A percentile compares a stretch with the other conserved stretches of the same genome.
Evolutionary conservation across 176 grass and related monocot species (phyloP).

Genomic region (Oropetium thomaeum): DNA sequence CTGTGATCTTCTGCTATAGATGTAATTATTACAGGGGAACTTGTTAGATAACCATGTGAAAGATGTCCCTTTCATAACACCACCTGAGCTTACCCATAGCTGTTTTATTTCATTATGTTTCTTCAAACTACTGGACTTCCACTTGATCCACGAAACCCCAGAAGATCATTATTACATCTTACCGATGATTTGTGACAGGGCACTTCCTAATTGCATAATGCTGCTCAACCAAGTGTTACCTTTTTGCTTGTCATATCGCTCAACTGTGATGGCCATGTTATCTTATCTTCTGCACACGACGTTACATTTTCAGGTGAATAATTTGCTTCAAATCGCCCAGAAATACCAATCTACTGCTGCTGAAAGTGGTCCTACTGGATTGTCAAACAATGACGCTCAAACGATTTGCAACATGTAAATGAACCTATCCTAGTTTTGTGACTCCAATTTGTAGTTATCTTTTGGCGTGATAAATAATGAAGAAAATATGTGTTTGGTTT

Average conservation of each 20-base stretch:
- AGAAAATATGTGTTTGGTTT: not conserved
- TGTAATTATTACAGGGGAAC: not conserved
- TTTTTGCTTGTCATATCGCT: not conserved
- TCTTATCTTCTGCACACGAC: not conserved
- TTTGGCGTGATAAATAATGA: slow-evolving; percentile 16
- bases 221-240: not conserved
- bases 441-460: not conserved
- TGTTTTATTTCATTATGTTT: slow-evolving; percentile 4
- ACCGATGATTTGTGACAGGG: not conserved
- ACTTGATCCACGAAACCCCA: not conserved
- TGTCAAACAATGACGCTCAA: slow-evolving; percentile 65
- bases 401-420: slow-evolving; percentile 81
- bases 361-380: slow-evolving; percentile 58
- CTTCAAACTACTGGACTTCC: not conserved
- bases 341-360: slow-evolving; percentile 66
- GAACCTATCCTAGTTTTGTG: not conserved
- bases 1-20: not conserved
- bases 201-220: not conserved
- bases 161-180: not conserved
- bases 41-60: slow-evolving; percentile 7
- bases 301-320: slow-evolving; percentile 61
- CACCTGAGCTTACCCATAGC: not conserved
- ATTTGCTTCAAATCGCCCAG: slow-evolving; percentile 78
- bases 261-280: slow-evolving; percentile 11
- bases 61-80: not conserved